These are phyloP conservation scores for Bruguiera parviflora DNA, from an alignment of 345 rosid species.

Conservation along the genomic window DNA sequence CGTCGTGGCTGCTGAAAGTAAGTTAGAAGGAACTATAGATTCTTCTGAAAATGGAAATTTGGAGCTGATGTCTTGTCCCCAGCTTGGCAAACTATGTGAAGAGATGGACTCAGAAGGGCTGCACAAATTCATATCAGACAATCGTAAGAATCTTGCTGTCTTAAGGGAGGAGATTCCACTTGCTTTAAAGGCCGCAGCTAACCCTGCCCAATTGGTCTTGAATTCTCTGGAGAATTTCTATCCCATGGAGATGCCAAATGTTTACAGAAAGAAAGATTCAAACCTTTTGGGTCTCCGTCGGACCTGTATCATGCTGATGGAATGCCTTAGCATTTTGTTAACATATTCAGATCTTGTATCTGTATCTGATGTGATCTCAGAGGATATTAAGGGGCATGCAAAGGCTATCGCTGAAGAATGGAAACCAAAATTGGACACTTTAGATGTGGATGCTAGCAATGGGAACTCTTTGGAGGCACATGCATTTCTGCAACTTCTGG, in stretches of 20 bases:
- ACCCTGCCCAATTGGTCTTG: constrained; percentile 75
- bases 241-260: constrained; percentile 48
- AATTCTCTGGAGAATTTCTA: constrained; percentile 83
- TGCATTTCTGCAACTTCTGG: constrained; percentile 92
- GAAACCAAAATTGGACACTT: constrained; percentile 75
- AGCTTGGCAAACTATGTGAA: constrained; percentile 67
- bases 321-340: constrained; percentile 82
- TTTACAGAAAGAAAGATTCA: constrained; percentile 88
- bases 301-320: constrained; percentile 99
- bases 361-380: constrained; percentile 52
- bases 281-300: constrained; percentile 86
- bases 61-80: constrained; percentile 75
- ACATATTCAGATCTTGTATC: constrained; percentile 40
- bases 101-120: constrained; percentile 88
- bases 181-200: constrained; percentile 71
- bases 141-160: constrained; percentile 92
- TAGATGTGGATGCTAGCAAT: constrained; percentile 81
- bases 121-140: constrained; percentile 92
- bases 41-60: constrained; percentile 42
- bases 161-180: constrained; percentile 85
- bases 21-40: constrained; percentile 48
- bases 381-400: constrained; percentile 66
- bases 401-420: constrained; percentile 81
- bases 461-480: constrained; percentile 99
- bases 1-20: constrained; percentile 42